Evolutionary conservation across 1,284 basidiomycete species (phyloP).

Genomic region (Sanghuangporus baumii): DNA sequence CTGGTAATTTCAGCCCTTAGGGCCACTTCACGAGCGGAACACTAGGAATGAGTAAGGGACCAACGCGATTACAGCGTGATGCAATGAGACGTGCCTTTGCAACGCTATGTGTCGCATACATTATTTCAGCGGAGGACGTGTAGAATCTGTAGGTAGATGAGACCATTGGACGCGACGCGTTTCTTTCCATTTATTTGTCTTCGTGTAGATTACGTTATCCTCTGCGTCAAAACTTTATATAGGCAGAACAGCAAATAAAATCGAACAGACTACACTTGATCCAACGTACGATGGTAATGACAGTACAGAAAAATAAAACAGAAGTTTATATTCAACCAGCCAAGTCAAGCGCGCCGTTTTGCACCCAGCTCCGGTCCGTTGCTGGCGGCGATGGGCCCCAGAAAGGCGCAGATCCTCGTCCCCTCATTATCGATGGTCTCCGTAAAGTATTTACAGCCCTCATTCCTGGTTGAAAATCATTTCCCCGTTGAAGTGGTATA

Average conservation of each 20-base stretch:
- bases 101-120: neutral
- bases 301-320: neutral
- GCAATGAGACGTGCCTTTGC: neutral
- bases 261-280: neutral
- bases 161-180: neutral
- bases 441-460: constrained; percentile 22
- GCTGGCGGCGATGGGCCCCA: constrained; percentile 6
- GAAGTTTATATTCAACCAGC: neutral
- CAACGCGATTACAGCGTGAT: neutral
- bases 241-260: neutral
- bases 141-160: too few relatives aligned
- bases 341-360: constrained; percentile 13
- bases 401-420: constrained; percentile 23
- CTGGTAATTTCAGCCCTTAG: constrained; percentile 10
- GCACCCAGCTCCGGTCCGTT: constrained; percentile 4
- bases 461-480: constrained; percentile 25
- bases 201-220: too few relatives aligned
- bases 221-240: neutral
- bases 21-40: neutral
- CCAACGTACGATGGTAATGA: neutral
- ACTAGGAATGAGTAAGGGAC: neutral
- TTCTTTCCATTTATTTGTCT: constrained; percentile 1
- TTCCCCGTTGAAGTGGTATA: constrained; percentile 18
- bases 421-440: constrained; percentile 29
- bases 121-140: neutral